phyloP scores from a whole-genome alignment of 176 grass and related monocot genomes.

The Hyparrhenia diplandra region DNA sequence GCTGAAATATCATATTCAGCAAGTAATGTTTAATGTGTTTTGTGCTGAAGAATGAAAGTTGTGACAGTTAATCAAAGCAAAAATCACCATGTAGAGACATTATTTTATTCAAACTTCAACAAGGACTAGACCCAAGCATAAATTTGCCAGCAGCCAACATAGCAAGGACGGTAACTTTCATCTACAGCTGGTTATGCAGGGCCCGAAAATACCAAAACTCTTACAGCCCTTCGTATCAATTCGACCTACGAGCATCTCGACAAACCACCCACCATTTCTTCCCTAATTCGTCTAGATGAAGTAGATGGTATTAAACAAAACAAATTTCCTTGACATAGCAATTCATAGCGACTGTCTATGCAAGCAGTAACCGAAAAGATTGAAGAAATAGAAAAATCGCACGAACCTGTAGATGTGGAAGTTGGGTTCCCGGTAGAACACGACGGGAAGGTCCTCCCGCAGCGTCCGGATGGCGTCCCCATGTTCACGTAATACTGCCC shows the following conservation, averaged over 20 bases:
- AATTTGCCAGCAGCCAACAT: background rate
- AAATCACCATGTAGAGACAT: background rate
- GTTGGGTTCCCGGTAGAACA: slow-evolving; percentile 70
- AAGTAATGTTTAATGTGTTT: background rate
- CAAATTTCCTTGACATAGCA: background rate
- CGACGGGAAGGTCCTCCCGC: slow-evolving; percentile 69
- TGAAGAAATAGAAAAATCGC: background rate
- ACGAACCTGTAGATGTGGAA: slow-evolving; percentile 83
- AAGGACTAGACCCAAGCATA: background rate
- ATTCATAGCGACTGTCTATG: background rate
- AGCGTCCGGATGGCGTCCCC: slow-evolving; percentile 81
- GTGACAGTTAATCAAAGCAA: background rate
- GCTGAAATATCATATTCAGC: background rate
- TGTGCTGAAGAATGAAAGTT: background rate
- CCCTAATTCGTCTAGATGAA: background rate
- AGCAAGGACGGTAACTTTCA: background rate
- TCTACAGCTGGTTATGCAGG: no score
- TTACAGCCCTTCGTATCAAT: background rate
- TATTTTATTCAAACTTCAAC: background rate
- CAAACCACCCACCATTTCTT: background rate
- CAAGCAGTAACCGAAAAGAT: background rate
- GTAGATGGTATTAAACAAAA: background rate
- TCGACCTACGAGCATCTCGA: background rate
- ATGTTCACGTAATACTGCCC: slow-evolving; percentile 78
- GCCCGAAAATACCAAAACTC: background rate